Evolutionary conservation across 345 rosid species (phyloP), one percentile per base, ranked within the genome.

Genomic region (Murraya paniculata): DNA sequence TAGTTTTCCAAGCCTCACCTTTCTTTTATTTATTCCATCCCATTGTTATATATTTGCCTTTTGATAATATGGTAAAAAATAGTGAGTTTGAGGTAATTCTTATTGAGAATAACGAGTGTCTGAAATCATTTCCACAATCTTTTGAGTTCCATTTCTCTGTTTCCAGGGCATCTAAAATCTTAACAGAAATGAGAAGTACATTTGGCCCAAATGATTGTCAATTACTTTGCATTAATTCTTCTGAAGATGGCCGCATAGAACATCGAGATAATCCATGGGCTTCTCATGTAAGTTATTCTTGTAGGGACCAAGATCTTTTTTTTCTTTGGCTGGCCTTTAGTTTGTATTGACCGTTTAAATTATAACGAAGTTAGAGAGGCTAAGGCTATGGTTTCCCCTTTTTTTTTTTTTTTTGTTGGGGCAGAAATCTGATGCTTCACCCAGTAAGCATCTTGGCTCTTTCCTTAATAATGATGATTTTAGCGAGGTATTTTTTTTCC

Each of bases 151-250:
- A 59, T 79, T 83, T 88, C 48, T 81, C 38, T 72, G 53, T 82
- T 71, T 87, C 70, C 90, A 96, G 99, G 88, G 95, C 95, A 78
- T 78, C 90, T 48, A 91, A 88, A 87, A 85, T 94, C 81, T 82
- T 92, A 68, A 75, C 90, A 71, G 98, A 96, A 76, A 94, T 96
- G 99, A 91, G 88, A 88, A 88, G 85, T 85, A 88, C 97, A 55
- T 94, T 91, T 85, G 99, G 98, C 31, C 81, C 85, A 73, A 88
- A 83, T 80, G 92, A 90, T 38, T 92, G 97, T 83, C 90, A 90
- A 68, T 79, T 96, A 80, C 94, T 96, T 60, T 90, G 95, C 84
- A 90, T 95, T 75, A 94, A 96, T 86, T 96, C 99, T 84, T 90
- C 98, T 82, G 85, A 81, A 84, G 93, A 91, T 84, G 93, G 90